Conservation (phyloP, 2,329 filamentous ascomycete genomes). For the Penicillium sp. region DNA sequence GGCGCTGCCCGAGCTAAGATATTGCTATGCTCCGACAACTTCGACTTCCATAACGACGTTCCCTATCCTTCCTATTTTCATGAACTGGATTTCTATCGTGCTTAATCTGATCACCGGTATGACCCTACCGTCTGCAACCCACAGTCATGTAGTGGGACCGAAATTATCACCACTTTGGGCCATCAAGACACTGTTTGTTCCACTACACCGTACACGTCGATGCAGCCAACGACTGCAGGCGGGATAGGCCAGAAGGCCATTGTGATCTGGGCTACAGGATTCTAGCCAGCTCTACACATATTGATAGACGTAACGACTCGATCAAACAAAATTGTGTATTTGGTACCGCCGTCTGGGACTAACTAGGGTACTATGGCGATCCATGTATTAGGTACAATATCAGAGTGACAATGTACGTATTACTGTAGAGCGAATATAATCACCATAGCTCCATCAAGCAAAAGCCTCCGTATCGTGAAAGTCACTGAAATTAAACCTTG, state of each 20-base stretch:
- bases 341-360: neutral
- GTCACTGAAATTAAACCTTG: neutral
- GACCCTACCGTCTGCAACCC: neutral
- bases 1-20: too few relatives aligned
- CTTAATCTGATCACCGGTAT: neutral
- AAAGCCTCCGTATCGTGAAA: neutral
- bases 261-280: constrained; percentile 10
- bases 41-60: too few relatives aligned
- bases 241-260: constrained; percentile 1
- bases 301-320: neutral
- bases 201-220: constrained; percentile 1
- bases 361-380: neutral
- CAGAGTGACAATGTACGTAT: neutral
- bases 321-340: neutral
- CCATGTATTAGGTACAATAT: neutral
- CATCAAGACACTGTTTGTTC: neutral
- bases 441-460: neutral
- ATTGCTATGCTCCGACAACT: too few relatives aligned
- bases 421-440: neutral
- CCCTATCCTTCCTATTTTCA: too few relatives aligned
- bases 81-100: neutral
- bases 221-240: neutral
- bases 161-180: neutral
- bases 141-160: neutral
- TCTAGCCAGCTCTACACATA: constrained; percentile 12